Evolutionary conservation across 352 stramenopile genomes (phyloP), one percentile per base, ranked within the genome.

Genomic region (Phytopythium oedochilum): DNA sequence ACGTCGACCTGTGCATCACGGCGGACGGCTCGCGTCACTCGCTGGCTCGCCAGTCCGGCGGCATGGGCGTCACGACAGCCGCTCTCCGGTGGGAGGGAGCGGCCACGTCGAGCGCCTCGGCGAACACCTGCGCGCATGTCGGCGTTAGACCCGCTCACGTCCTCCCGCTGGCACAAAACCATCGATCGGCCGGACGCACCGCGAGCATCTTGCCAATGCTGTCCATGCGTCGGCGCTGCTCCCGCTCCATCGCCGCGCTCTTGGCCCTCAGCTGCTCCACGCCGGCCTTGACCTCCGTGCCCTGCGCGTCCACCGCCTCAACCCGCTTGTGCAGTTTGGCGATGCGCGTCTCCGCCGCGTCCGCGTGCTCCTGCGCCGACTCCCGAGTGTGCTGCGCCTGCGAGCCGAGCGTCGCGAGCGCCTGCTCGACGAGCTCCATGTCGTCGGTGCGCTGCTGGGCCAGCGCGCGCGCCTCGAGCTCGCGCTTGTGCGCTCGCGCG

Each of bases 191-290:
- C 36, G 1, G 0, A 68, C 65, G 34, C 53, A 89, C 82, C 70
- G 75, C 71, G 54, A 90, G 89, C 74, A 88, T 89, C 22, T 83
- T 86, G 57, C 66, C 78, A 50, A 90, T 75, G 52, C 81, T 89
- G 49, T 90, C 80, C 80, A 90, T 89, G 6, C 83, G 66, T 44
- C 71, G 68, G 2, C 76, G 66, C 51, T 92, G 78, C 44, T 90
- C 78, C 39, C 73, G 86, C 61, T 92, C 82, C 57, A 92, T 71
- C 2, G 62, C 56, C 20, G 61, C 31, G 46, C 61, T 79, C 53
- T 83, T 88, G 20, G 62, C 54, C n/a, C 70, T 69, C 14, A 88
- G 42, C 35, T 86, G 69, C n/a, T 89, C 75, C 1, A 88, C 56
- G 10, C 54, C 51, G 5, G 45, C 36, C 22, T 63, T 70, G 31